Base-by-base conservation (phyloP, 2,329 filamentous ascomycete genomes). In the Fusarium sambucinum region DNA sequence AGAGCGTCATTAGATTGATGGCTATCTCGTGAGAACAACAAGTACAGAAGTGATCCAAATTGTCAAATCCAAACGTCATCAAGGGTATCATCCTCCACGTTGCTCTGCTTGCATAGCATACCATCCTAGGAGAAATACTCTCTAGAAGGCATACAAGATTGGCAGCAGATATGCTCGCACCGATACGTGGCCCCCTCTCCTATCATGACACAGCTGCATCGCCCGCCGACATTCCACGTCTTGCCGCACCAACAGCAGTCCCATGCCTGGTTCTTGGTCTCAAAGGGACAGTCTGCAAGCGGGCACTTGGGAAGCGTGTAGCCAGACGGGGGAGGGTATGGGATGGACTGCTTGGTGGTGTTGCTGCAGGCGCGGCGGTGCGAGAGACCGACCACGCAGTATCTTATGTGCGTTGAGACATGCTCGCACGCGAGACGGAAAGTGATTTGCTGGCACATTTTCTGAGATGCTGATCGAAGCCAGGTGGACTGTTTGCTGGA, bases 211-310 rank as follows among this genome's bases (percentile, higher is more conserved):
- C 83, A 85, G 66, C 80, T 80, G 75, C 84, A 86, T 27, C 84
- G 80, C 6, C 84, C 84, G 27, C 77, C 76, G 44, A 79, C 78
- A 69, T 87, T 86, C 79, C 82, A 82, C n/a, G 78, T 77, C 70
- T 86, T 85, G 29, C 84, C 84, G 59, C 84, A 86, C 84, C 83
- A 86, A 74, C 84, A 86, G 75, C 84, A 86, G 74, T 85, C 84
- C 85, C 85, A 87, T 65, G 75, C 80, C 32, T 84, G 79, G 58
- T 83, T 81, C 59, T 82, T 81, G 47, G 77, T 75, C 75, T 85
- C 83, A 68, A 84, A 86, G 10, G 85, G 83, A 55, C 85, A 86
- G 50, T 78, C 77, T 10, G 79, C 67, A 57, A 85, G 73, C 44
- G 83, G 82, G 66, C 84, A 86, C 60, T 80, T 79, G 47, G 81